These are phyloP conservation scores for Boletus insuetus DNA, from an alignment of 768 basidiomycete species.

Conservation along the genomic window DNA sequence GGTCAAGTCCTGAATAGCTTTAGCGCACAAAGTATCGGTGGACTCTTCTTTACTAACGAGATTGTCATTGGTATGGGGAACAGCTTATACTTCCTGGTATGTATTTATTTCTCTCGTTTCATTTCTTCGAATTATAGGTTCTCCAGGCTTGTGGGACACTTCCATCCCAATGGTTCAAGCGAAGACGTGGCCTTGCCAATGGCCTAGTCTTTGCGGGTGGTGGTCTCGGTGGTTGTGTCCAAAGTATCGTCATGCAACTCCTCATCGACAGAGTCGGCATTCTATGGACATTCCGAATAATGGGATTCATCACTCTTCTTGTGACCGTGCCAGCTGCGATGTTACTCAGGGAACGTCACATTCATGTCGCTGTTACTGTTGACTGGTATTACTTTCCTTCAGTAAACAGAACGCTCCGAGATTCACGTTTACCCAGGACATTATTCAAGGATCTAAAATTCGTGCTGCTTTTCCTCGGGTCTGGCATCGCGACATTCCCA, in stretches of 20 bases:
- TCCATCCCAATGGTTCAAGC: slow-evolving; percentile 35
- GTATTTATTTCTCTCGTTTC: neutral
- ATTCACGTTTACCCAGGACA: slow-evolving; percentile 19
- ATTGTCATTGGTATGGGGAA: slow-evolving; percentile 29
- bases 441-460: neutral
- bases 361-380: slow-evolving; percentile 14
- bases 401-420: neutral
- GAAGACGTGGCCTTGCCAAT: slow-evolving; percentile 32
- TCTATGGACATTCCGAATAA: slow-evolving; percentile 33
- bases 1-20: slow-evolving; percentile 29
- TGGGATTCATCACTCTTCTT: slow-evolving; percentile 27
- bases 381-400: slow-evolving; percentile 20
- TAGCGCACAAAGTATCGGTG: slow-evolving; percentile 19
- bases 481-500: slow-evolving; percentile 35
- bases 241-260: slow-evolving; percentile 27
- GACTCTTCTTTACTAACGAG: slow-evolving; percentile 30
- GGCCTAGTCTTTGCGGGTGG: slow-evolving; percentile 33
- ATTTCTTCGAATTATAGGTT: neutral
- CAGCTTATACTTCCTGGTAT: slow-evolving; percentile 25
- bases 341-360: slow-evolving; percentile 25
- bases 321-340: slow-evolving; percentile 28
- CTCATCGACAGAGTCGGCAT: slow-evolving; percentile 28
- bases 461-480: slow-evolving; percentile 30
- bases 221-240: slow-evolving; percentile 33
- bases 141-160: slow-evolving; percentile 31